phyloP scores from a whole-genome alignment of 2,329 filamentous ascomycete genomes.

The Massarina eburnea region DNA sequence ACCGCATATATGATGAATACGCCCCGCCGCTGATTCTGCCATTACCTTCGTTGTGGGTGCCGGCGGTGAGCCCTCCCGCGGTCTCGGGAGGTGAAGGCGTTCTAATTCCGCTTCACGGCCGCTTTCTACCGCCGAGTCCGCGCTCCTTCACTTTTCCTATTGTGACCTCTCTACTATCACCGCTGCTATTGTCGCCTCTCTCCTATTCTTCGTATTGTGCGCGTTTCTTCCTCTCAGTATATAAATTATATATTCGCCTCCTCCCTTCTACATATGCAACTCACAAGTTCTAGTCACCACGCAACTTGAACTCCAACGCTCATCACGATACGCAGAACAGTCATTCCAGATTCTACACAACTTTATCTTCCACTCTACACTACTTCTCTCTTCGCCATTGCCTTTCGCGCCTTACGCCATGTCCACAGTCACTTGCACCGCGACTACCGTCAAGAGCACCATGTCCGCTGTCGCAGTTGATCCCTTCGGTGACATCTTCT shows the following conservation, averaged over 20 bases:
- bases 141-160: neutral
- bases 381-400: neutral
- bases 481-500: conserved; percentile 14
- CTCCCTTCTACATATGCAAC: neutral
- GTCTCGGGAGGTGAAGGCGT: neutral
- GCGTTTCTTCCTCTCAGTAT: neutral
- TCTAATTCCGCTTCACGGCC: neutral
- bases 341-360: neutral
- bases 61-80: neutral
- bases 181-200: neutral
- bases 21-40: neutral
- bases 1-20: neutral
- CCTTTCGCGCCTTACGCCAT: neutral
- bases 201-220: conserved; percentile 5
- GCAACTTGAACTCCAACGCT: neutral
- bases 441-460: conserved; percentile 3
- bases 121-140: neutral
- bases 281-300: neutral
- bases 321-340: neutral
- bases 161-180: conserved; percentile 1
- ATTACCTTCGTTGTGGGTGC: neutral
- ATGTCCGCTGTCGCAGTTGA: conserved; percentile 1
- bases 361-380: too few relatives aligned
- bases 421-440: conserved; percentile 4
- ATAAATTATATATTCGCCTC: neutral